Base-by-base conservation (phyloP, 139 green algal species). In the Coccomyxa sp. region DNA sequence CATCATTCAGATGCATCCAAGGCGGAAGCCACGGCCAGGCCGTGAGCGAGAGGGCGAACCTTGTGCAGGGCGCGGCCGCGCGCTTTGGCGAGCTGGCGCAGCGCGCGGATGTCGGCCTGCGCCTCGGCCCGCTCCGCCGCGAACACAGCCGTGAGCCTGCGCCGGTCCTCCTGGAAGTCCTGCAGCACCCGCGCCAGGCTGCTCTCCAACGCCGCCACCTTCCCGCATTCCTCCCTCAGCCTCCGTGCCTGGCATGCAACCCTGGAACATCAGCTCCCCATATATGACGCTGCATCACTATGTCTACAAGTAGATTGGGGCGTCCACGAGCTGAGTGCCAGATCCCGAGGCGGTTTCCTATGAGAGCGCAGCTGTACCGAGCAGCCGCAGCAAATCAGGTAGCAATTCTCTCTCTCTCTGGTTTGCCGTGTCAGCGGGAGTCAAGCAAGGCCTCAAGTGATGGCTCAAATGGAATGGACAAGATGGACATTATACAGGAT, bases 21-120 rank as follows among this genome's bases (percentile, higher is more conserved):
- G n/a, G 38, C 78, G 88, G 8, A 93, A 88, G 79, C 98, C 91
- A 58, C 90, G 82, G 77, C 80, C 36, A 97, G 91, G 82, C 96
- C 86, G 50, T 97, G 88, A 31, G 93, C 93, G 35, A 97, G 84
- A 35, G 82, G 70, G 41, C 91, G 85, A 31, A 97, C 84, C 50
- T 93, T 91, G 70, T 90, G 90, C 36, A 97, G 82, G 89, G 98
- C 94, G 33, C 36, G 55, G 70, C 70, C 35, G 9, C 70, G 35
- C 35, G 70, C 35, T 3, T 33, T 33, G 29, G 37, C 35, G 6
- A 75, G 70, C 35, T 6, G 37, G 7, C 70, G 35, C 70, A 35
- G 34, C 27, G 70, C 70, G 34, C 24, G 5, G 24, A 50, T 33
- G 29, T 55, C 18, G 14, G 35, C 70, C 31, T 33, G 29, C 37